A percentile compares a stretch with the other conserved stretches of the same genome.
These are phyloP conservation scores for Lathyrus tuberosus DNA, from an alignment of 306 rosid species.

Conservation along the genomic window DNA sequence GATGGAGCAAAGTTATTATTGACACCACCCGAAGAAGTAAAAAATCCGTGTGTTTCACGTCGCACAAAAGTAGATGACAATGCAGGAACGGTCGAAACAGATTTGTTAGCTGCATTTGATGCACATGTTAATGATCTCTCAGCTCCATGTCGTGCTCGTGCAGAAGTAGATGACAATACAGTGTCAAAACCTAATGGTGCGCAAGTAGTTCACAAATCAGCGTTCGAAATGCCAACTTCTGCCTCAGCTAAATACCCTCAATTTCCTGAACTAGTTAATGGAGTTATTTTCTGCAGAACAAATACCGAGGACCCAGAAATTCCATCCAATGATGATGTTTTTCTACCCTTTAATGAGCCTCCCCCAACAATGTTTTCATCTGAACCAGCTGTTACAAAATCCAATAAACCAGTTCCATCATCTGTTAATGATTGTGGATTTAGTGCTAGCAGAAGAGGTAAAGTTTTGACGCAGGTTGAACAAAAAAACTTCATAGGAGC, in stretches of 20 bases:
- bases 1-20: conserved; percentile 42
- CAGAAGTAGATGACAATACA: conserved; percentile 47
- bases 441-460: conserved; percentile 48
- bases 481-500: conserved; percentile 50
- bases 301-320: conserved; percentile 79
- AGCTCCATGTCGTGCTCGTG: conserved; percentile 44
- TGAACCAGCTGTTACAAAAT: conserved; percentile 40
- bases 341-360: conserved; percentile 55
- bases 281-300: conserved; percentile 56
- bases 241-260: conserved; percentile 47
- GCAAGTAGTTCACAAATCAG: conserved; percentile 45
- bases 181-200: conserved; percentile 43
- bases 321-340: conserved; percentile 82
- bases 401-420: conserved; percentile 46
- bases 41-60: conserved; percentile 45
- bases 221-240: conserved; percentile 52
- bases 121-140: conserved; percentile 42
- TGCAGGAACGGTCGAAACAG: conserved; percentile 44
- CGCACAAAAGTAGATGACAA: conserved; percentile 48
- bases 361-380: conserved; percentile 41
- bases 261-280: conserved; percentile 54
- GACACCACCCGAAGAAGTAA: conserved; percentile 43
- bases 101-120: conserved; percentile 44
- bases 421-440: conserved; percentile 50
- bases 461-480: conserved; percentile 50